These are phyloP conservation scores for Nitzschia putrida DNA, from an alignment of 108 stramenopile genomes.

Conservation along the genomic window DNA sequence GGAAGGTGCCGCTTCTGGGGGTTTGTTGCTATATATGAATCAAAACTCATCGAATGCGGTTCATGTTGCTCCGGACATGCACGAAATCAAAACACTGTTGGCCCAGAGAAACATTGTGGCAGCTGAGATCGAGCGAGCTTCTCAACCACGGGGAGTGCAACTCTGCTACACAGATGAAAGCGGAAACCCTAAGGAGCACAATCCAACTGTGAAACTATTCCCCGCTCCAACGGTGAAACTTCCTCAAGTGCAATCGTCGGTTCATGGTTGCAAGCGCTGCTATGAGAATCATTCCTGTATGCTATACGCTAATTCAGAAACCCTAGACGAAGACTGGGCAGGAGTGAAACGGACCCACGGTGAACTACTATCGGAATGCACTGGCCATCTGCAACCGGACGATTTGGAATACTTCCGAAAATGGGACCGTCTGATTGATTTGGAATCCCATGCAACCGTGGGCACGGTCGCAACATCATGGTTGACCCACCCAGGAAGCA, in stretches of 20 bases:
- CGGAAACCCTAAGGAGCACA: slow-evolving; percentile 14
- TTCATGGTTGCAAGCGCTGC: slow-evolving; percentile 68
- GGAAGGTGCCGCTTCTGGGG: slow-evolving; percentile 49
- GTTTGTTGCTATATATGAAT: slow-evolving; percentile 81
- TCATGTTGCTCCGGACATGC: slow-evolving; percentile 64
- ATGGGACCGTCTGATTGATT: slow-evolving; percentile 88
- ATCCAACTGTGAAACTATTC: slow-evolving; percentile 13
- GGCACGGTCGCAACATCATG: slow-evolving; percentile 53
- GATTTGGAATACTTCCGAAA: slow-evolving; percentile 80
- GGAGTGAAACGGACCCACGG: slow-evolving; percentile 39
- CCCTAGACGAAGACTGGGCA: slow-evolving; percentile 10
- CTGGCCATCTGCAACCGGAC: slow-evolving; percentile 58
- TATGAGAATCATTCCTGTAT: slow-evolving; percentile 83
- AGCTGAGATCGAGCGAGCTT: slow-evolving; percentile 49
- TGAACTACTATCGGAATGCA: slow-evolving; percentile 58
- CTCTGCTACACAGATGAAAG: slow-evolving; percentile 53
- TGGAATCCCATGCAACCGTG: slow-evolving; percentile 63
- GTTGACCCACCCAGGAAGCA: slow-evolving; percentile 54
- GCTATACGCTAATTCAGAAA: slow-evolving; percentile 73
- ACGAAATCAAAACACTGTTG: slow-evolving; percentile 72
- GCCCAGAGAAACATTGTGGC: slow-evolving; percentile 78
- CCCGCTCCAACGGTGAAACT: slow-evolving; percentile 32
- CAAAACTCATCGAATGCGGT: slow-evolving; percentile 48
- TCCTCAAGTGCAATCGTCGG: slow-evolving; percentile 52
- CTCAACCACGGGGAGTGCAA: slow-evolving; percentile 64